Base-by-base conservation (phyloP, 306 rosid genomes). In the Cucumis sativus region DNA sequence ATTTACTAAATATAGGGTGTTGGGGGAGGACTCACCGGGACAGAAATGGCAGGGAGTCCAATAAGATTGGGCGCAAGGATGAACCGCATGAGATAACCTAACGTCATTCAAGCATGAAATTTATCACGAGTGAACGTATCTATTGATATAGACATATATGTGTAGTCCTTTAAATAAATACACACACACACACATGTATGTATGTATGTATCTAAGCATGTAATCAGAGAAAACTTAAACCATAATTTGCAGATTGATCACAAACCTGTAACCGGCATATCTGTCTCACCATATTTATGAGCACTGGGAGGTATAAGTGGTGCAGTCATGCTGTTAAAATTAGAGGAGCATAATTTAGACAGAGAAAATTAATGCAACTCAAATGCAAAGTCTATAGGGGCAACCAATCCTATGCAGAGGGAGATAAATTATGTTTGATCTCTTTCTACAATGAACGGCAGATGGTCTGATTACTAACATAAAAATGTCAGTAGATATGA, bases 11-110 rank as follows among this genome's bases (percentile, higher is more conserved):
- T 68, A n/a, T 45, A 52, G 21, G 47, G 18, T 13, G 2, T 8
- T 8, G 5, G 16, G 30, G 16, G n/a, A 54, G 14, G 45, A 87
- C 97, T 88, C 85, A 94, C 97, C 21, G 98, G 98, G 72, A 94
- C 84, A 60, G 96, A 85, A 80, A 94, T 92, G 79, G 98, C 97
- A 81, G 98, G 98, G 84, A 94, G 79, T 54, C 97, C 98, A 55
- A 94, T 87, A 84, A 90, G 92, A 85, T 94, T 94, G 72, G 87
- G 95, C 6, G 88, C 80, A 40, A 86, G 9, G 77, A 87, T 82
- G 79, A 94, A 94, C 78, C 88, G 89, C 98, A 94, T 94, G 60
- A 95, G 96, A 80, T 92, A 71, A 76, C 79, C 97, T 94, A 88
- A 78, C 75, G 80, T 58, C 77, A 70, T 59, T 21, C 60, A 64